Percentiles rank a stretch among this genome's conserved stretches.
phyloP scores from a whole-genome alignment of 1,284 basidiomycete species.

The Puccinia coronata region DNA sequence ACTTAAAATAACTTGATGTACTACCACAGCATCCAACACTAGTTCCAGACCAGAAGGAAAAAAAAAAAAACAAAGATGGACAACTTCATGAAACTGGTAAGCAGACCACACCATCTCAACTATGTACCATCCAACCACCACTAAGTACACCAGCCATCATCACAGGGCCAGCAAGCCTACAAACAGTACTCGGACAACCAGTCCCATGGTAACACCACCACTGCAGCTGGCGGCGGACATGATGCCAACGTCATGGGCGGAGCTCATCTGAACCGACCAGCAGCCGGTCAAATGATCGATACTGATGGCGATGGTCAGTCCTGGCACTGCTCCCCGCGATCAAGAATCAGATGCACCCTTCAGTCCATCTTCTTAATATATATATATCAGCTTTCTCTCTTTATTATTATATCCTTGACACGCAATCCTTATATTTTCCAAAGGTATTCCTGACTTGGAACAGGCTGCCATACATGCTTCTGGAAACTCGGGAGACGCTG shows the following conservation, averaged over 20 bases:
- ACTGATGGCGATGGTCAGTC: constrained; percentile 42
- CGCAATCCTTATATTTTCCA: not conserved
- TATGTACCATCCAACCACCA: too few species aligned
- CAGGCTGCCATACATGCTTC: constrained; percentile 41
- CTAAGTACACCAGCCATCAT: too few species aligned
- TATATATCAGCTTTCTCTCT: too few species aligned
- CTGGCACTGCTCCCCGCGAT: not conserved
- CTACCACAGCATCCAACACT: too few species aligned
- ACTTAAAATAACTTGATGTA: too few species aligned
- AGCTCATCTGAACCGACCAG: constrained; percentile 39
- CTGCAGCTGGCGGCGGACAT: constrained; percentile 3
- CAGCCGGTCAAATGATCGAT: constrained; percentile 40
- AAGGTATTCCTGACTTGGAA: constrained; percentile 47
- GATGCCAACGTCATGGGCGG: constrained; percentile 37
- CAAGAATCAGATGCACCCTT: too few species aligned
- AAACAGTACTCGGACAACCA: constrained; percentile 26
- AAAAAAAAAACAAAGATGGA: not conserved
- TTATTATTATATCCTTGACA: not conserved
- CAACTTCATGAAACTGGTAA: constrained; percentile 27
- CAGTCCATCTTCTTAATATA: too few species aligned
- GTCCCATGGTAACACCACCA: not conserved
- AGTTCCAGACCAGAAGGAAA: not conserved
- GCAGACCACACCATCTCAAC: not conserved
- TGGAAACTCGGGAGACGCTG: constrained; percentile 26
- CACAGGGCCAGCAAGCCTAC: constrained; percentile 34